A percentile compares a stretch with the other conserved stretches of the same genome.
These are phyloP conservation scores for Diplotaxis tenuifolia DNA, from an alignment of 345 rosid genomes.

Conservation along the genomic window DNA sequence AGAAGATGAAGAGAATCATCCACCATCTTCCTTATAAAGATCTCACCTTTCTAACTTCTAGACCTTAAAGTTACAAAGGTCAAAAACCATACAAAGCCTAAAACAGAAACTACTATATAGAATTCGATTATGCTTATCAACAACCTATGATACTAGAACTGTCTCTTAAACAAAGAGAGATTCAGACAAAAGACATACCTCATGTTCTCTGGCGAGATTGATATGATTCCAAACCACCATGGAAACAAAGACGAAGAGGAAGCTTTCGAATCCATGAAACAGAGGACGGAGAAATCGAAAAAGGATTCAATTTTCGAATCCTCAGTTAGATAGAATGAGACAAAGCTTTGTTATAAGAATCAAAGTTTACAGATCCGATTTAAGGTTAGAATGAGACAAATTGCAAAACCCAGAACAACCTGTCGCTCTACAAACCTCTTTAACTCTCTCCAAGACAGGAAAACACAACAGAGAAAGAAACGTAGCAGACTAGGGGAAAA, in stretches of 20 bases:
- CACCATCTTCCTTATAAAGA: too few species aligned
- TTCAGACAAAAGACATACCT: constrained; percentile 43
- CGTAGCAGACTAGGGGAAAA: too few species aligned
- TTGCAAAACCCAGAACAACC: too few species aligned
- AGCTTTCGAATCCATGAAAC: constrained; percentile 46
- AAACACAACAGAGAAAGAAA: too few species aligned
- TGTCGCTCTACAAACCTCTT: too few species aligned
- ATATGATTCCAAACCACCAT: constrained; percentile 83
- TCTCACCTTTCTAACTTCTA: too few species aligned
- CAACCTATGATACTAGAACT: background rate
- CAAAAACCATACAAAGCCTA: background rate
- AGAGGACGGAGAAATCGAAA: background rate
- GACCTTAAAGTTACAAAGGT: too few species aligned
- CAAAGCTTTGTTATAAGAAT: constrained; percentile 1
- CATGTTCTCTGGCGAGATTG: constrained; percentile 66
- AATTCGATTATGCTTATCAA: background rate
- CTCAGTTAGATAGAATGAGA: constrained; percentile 12
- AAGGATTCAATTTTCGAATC: constrained; percentile 23
- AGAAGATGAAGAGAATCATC: background rate
- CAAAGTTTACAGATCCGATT: constrained; percentile 29
- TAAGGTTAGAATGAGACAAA: too few species aligned
- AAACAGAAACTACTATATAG: background rate
- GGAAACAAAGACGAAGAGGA: constrained; percentile 59
- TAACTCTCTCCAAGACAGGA: too few species aligned
- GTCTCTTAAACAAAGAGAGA: background rate